Evolutionary conservation across 1,139 yeast species (phyloP).

Genomic region (Debaryomycetaceae sp.): DNA sequence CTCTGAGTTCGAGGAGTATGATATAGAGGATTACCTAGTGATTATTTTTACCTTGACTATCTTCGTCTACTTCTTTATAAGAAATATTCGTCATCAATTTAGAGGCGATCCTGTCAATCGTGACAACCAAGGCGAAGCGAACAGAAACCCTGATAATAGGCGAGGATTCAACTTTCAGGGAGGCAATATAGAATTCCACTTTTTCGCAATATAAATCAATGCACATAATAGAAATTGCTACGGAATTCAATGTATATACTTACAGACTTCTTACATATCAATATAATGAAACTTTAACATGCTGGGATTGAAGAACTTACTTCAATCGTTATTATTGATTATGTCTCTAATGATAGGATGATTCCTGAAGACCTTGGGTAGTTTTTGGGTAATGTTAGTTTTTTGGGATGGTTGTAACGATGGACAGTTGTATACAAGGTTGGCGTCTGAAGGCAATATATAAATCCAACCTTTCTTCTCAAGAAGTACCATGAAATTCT

Average conservation of each 20-base stretch:
- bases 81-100: slow-evolving; percentile 24
- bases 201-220: slow-evolving; percentile 29
- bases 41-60: slow-evolving; percentile 27
- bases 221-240: background rate
- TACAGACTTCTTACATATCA: too few species aligned
- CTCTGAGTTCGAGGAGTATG: slow-evolving; percentile 23
- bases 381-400: background rate
- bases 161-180: slow-evolving; percentile 19
- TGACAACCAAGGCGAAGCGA: slow-evolving; percentile 5
- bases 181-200: slow-evolving; percentile 36
- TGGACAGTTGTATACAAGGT: slow-evolving; percentile 27
- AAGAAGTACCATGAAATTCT: slow-evolving; percentile 60
- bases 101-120: slow-evolving; percentile 18
- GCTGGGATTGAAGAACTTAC: background rate
- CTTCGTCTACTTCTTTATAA: slow-evolving; percentile 27
- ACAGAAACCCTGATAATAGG: slow-evolving; percentile 6
- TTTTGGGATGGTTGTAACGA: background rate
- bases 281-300: too few species aligned
- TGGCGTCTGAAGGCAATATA: slow-evolving; percentile 46
- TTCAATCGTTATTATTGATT: slow-evolving; percentile 13
- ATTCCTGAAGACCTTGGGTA: slow-evolving; percentile 14
- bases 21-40: slow-evolving; percentile 32
- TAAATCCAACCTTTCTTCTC: slow-evolving; percentile 64
- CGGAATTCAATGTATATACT: too few species aligned
- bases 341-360: slow-evolving; percentile 25